Conservation (phyloP, 371 early-diverging fungal species). For the Cokeromyces recurvatus region DNA sequence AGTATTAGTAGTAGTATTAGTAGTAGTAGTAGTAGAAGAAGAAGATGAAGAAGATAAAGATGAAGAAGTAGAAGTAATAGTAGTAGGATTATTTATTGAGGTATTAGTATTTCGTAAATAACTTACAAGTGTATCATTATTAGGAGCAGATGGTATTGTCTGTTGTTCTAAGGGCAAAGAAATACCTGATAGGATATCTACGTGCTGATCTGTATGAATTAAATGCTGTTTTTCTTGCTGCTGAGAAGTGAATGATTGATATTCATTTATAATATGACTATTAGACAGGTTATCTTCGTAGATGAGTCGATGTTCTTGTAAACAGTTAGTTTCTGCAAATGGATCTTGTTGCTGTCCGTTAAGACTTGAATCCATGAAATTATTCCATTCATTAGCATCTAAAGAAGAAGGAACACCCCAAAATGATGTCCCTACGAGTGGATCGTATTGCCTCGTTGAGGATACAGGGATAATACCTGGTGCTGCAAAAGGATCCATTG, state of each 20-base stretch:
- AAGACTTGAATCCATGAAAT: conserved; percentile 8
- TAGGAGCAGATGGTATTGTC: not conserved
- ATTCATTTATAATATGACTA: too few species aligned
- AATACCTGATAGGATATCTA: conserved; percentile 32
- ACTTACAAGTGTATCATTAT: not conserved
- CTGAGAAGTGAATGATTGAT: conserved; percentile 12
- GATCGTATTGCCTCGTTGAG: conserved; percentile 14
- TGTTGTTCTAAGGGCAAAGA: conserved; percentile 14
- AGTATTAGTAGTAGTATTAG: too few species aligned
- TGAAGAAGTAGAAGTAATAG: too few species aligned
- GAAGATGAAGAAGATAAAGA: too few species aligned
- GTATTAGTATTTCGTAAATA: conserved; percentile 4
- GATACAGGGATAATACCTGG: conserved; percentile 27
- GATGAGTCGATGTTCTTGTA: conserved; percentile 8
- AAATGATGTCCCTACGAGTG: conserved; percentile 7
- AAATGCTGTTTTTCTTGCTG: conserved; percentile 17
- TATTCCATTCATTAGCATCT: conserved; percentile 25
- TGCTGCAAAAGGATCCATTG: conserved; percentile 22
- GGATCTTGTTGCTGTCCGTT: conserved; percentile 1
- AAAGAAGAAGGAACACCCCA: conserved; percentile 22
- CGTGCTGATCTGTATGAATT: conserved; percentile 32
- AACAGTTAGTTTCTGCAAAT: not conserved
- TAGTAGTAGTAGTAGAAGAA: not conserved
- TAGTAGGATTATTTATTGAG: not conserved
- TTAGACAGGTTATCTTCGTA: too few species aligned